Evolutionary conservation across 306 rosid species (phyloP).

Genomic region (Cercis canadensis): DNA sequence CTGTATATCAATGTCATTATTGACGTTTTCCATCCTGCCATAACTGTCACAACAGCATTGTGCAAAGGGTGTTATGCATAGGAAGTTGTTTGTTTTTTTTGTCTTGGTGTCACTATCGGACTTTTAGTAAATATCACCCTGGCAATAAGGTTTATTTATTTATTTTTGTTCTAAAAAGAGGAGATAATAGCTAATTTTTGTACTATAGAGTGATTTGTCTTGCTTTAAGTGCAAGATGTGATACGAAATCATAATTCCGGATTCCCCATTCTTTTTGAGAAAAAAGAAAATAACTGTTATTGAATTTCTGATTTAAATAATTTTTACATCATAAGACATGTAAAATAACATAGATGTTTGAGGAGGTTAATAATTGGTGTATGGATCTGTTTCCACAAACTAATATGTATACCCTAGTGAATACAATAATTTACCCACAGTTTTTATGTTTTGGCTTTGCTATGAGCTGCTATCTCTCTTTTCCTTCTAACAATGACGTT

Average conservation of each 20-base stretch:
- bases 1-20: conserved; percentile 4
- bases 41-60: no score
- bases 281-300: not conserved
- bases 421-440: not conserved
- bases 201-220: not conserved
- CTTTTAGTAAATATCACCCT: no score
- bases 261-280: no score
- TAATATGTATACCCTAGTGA: conserved; percentile 12
- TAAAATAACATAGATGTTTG: not conserved
- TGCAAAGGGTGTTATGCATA: no score
- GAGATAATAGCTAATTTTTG: no score
- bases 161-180: no score
- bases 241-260: no score
- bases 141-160: no score
- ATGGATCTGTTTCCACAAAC: not conserved
- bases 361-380: not conserved
- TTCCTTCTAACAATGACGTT: conserved; percentile 38
- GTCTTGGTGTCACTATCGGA: no score
- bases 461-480: conserved; percentile 16
- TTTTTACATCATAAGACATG: not conserved
- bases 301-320: not conserved
- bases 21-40: no score
- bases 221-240: no score
- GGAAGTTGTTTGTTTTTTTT: not conserved
- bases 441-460: not conserved